Conservation (phyloP, 1,139 yeast genomes). For the Candida smagusa region DNA sequence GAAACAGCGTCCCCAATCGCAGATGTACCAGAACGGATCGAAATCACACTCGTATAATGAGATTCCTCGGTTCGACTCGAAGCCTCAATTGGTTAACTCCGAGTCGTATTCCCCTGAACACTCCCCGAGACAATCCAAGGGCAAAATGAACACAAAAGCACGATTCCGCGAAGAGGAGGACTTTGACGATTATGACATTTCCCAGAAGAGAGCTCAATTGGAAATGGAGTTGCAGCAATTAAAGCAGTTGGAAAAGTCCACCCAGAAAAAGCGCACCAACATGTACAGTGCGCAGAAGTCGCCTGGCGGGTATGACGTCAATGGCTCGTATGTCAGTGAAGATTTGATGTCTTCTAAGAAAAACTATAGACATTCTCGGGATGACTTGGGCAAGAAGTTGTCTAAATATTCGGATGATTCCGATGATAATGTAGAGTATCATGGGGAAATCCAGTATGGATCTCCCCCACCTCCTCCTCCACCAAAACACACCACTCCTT, state of each 20-base stretch:
- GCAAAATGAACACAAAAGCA: not conserved
- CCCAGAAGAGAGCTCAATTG: slow-evolving; percentile 35
- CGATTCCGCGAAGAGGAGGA: slow-evolving; percentile 1
- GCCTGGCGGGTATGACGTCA: slow-evolving; percentile 14
- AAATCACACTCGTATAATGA: slow-evolving; percentile 8
- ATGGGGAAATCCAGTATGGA: slow-evolving; percentile 9
- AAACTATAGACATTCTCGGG: slow-evolving; percentile 27
- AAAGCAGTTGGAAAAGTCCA: slow-evolving; percentile 32
- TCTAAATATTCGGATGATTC: slow-evolving; percentile 12
- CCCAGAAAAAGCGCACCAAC: slow-evolving; percentile 14
- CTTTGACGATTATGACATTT: slow-evolving; percentile 19
- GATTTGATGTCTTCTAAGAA: slow-evolving; percentile 33
- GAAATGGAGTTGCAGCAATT: slow-evolving; percentile 40
- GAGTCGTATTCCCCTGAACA: slow-evolving; percentile 26
- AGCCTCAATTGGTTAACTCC: slow-evolving; percentile 16
- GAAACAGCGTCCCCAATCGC: slow-evolving; percentile 18
- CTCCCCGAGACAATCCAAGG: slow-evolving; percentile 14
- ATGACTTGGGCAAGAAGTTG: slow-evolving; percentile 38
- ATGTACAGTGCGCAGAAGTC: slow-evolving; percentile 2
- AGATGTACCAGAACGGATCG: slow-evolving; percentile 5
- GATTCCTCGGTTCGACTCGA: slow-evolving; percentile 9
- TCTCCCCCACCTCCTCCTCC: slow-evolving; percentile 54
- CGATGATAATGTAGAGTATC: slow-evolving; percentile 12
- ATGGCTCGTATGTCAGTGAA: slow-evolving; percentile 36
- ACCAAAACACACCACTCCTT: slow-evolving; percentile 30